phyloP scores from a whole-genome alignment of 2,329 filamentous ascomycete species.

The Microdochium nivale region DNA sequence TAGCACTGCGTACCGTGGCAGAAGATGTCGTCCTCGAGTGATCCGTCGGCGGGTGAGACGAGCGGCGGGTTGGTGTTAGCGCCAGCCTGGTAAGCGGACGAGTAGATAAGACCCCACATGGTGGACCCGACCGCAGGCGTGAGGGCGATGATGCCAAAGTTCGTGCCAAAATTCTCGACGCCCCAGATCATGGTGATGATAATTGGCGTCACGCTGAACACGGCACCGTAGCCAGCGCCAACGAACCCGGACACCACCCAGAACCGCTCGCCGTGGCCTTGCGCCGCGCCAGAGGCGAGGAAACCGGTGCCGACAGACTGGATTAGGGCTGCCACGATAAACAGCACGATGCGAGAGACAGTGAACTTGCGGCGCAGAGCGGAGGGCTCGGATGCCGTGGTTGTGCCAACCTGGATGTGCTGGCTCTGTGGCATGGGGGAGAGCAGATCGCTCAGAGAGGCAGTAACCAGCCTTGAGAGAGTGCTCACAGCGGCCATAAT shows the following conservation, averaged over 20 bases:
- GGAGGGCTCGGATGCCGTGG: conserved; percentile 13
- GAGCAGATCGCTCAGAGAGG: conserved; percentile 79
- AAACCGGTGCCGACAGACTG: conserved; percentile 69
- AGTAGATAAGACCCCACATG: conserved; percentile 87
- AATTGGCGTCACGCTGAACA: conserved; percentile 83
- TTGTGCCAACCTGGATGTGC: conserved; percentile 37
- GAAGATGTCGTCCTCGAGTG: conserved; percentile 42
- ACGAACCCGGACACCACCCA: conserved; percentile 78
- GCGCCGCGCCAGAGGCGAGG: conserved; percentile 66
- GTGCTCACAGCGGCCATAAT: conserved; percentile 89
- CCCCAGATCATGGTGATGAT: conserved; percentile 98
- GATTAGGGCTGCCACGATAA: conserved; percentile 65
- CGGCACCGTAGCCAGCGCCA: conserved; percentile 85
- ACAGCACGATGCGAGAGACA: conserved; percentile 72
- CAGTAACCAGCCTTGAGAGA: conserved; percentile 79
- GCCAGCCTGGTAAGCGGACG: conserved; percentile 65
- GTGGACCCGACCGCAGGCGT: conserved; percentile 82
- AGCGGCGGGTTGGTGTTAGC: conserved; percentile 34
- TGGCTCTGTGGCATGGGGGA: conserved; percentile 59
- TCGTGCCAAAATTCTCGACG: conserved; percentile 96
- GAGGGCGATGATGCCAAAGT: conserved; percentile 93
- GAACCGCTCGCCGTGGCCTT: conserved; percentile 70
- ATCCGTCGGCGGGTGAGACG: conserved; percentile 12
- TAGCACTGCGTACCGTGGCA: conserved; percentile 83
- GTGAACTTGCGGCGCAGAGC: conserved; percentile 34